phyloP scores from a whole-genome alignment of 2,329 filamentous ascomycete species.

The Fusarium denticulatum region DNA sequence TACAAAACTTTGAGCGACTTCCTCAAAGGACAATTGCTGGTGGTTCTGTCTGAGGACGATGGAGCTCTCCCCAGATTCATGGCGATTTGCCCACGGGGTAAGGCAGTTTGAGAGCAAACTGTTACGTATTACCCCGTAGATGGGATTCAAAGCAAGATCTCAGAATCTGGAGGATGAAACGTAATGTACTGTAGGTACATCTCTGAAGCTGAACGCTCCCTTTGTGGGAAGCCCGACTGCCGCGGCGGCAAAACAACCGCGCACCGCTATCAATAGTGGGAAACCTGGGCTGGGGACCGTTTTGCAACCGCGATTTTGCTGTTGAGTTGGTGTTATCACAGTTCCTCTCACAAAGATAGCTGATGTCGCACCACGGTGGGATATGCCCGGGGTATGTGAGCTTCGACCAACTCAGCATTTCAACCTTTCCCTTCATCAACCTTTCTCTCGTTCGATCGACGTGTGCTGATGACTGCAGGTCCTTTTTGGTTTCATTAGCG shows the following conservation, averaged over 20 bases:
- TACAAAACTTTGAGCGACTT: constrained; percentile 37
- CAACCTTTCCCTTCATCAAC: constrained; percentile 10
- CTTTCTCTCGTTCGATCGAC: constrained; percentile 24
- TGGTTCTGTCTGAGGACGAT: constrained; percentile 21
- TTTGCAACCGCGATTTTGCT: background rate
- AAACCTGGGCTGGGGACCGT: background rate
- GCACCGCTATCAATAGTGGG: constrained; percentile 18
- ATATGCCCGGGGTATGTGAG: constrained; percentile 8
- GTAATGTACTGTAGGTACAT: background rate
- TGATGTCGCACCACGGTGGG: constrained; percentile 29
- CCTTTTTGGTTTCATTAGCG: constrained; percentile 12
- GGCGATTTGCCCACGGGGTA: constrained; percentile 39
- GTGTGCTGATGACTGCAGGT: constrained; percentile 13
- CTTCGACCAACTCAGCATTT: constrained; percentile 17
- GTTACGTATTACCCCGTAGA: constrained; percentile 40
- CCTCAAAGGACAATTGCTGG: constrained; percentile 13
- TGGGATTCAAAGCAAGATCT: constrained; percentile 30
- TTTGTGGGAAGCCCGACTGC: constrained; percentile 27
- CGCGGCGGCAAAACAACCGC: constrained; percentile 30
- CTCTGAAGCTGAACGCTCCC: background rate
- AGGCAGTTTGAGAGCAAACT: constrained; percentile 34
- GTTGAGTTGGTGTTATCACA: constrained; percentile 17
- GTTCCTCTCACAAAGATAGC: constrained; percentile 14
- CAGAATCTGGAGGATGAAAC: constrained; percentile 12
- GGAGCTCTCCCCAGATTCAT: constrained; percentile 42